Conservation (phyloP, 306 rosid species). For the Coriaria nepalensis region DNA sequence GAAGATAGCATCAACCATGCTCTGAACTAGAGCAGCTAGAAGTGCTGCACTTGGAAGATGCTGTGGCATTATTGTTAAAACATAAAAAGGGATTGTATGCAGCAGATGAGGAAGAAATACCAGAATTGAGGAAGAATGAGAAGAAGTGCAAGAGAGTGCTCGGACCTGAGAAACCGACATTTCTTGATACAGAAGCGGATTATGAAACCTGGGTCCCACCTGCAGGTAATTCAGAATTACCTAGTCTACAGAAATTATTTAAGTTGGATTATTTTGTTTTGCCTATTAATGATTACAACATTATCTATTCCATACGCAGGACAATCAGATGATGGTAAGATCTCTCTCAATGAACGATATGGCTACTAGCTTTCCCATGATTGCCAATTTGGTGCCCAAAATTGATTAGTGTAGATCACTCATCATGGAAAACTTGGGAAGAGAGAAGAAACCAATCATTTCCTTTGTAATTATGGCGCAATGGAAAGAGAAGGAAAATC, state of each 20-base stretch:
- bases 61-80: slow-evolving; percentile 80
- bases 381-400: neutral
- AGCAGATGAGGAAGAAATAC: slow-evolving; percentile 25
- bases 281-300: neutral
- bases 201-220: slow-evolving; percentile 85
- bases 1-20: slow-evolving; percentile 99
- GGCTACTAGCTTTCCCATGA: slow-evolving; percentile 44
- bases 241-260: no score
- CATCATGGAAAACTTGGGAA: neutral
- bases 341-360: slow-evolving; percentile 59
- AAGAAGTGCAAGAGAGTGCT: slow-evolving; percentile 55
- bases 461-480: no score
- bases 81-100: slow-evolving; percentile 53
- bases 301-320: slow-evolving; percentile 39
- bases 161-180: slow-evolving; percentile 84
- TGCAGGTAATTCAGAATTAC: slow-evolving; percentile 31
- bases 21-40: slow-evolving; percentile 94
- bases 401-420: neutral
- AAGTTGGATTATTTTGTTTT: neutral
- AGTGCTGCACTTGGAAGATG: slow-evolving; percentile 99
- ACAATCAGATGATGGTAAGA: slow-evolving; percentile 91
- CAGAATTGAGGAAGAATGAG: slow-evolving; percentile 24
- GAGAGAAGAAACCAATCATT: no score
- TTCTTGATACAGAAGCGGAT: slow-evolving; percentile 37
- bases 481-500: no score